Base-by-base conservation (phyloP, 192 early-diverging fungal species). In the Physocladia obscura region DNA sequence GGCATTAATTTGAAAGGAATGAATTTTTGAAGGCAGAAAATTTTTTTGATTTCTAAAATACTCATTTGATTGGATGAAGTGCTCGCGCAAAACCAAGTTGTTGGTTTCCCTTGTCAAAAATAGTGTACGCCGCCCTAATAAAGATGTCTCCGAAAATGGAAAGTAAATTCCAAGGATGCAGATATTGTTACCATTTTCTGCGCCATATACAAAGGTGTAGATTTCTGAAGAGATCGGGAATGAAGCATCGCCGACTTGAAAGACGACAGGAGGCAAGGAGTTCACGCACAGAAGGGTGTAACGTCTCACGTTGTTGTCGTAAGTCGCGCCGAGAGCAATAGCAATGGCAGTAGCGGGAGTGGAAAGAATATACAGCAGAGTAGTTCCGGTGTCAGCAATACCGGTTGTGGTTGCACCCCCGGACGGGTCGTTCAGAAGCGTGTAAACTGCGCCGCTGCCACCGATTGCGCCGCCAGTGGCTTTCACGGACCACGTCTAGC, bases 351-450 rank as follows among this genome's bases (percentile, higher is more conserved):
- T n/a, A n/a, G 51, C 51, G 6, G 51, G 6, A 8, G 51, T 54
- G 15, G 51, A 22, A 26, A 26, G 51, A 54, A 67, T 8, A 19
- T 34, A 4, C 27, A 67, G 8, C 5, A 67, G 27, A 5, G 48
- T 67, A 8, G 64, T 67, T 22, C 64, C 64, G 6, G 64, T 67
- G 32, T 67, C 64, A 4, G 64, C 47, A 4, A 67, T 57, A 4
- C 29, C 64, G n/a, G 5, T n/a, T 5, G 6, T 54, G 8, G 51
- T 54, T 5, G 51, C 51, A 8, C 51, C 51, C n/a, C n/a, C n/a
- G 51, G 15, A 15, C 8, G 6, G 15, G 6, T n/a, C 24, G 5
- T 5, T 5, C 22, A 26, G 15, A 5, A 5, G 6, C 6, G 27
- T n/a, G 22, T 15, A 6, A 15, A 15, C 51, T 22, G 6, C 4